phyloP scores from a whole-genome alignment of 2,329 filamentous ascomycete genomes.

The Diaporthe australafricana region DNA sequence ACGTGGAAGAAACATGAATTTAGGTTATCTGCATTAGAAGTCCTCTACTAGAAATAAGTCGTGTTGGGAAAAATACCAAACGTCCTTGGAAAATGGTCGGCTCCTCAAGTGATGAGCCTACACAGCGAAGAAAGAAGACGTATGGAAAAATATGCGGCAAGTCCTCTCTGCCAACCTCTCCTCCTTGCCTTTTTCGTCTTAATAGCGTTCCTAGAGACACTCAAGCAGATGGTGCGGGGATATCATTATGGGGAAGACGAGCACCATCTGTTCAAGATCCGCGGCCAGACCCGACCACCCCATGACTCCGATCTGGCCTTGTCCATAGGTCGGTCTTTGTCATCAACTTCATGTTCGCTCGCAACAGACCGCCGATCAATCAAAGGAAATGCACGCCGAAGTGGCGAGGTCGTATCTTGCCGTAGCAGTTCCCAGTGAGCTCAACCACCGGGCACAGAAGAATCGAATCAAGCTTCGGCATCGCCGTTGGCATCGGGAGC shows the following conservation, averaged over 20 bases:
- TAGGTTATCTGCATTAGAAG: conserved; percentile 73
- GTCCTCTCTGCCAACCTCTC: conserved; percentile 30
- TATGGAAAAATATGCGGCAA: conserved; percentile 39
- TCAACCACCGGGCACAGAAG: conserved; percentile 25
- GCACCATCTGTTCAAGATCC: conserved; percentile 29
- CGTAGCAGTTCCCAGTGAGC: conserved; percentile 30
- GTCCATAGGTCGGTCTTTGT: conserved; percentile 29
- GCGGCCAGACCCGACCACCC: conserved; percentile 27
- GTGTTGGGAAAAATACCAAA: conserved; percentile 53
- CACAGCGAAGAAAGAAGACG: conserved; percentile 44
- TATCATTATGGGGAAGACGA: conserved; percentile 38
- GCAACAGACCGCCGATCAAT: conserved; percentile 27
- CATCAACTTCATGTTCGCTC: conserved; percentile 29
- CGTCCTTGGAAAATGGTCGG: conserved; percentile 38
- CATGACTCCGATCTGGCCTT: conserved; percentile 30
- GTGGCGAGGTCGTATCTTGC: conserved; percentile 32
- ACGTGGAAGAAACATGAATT: conserved; percentile 48
- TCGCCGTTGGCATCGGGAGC: conserved; percentile 65
- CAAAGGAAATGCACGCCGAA: conserved; percentile 29
- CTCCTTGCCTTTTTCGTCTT: conserved; percentile 33
- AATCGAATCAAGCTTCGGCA: conserved; percentile 56
- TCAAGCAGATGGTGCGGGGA: conserved; percentile 34
- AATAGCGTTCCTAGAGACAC: conserved; percentile 40
- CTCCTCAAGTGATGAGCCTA: conserved; percentile 31
- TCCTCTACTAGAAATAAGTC: conserved; percentile 63